A percentile compares a stretch with the other conserved stretches of the same genome.
These are phyloP conservation scores for Phallus indusiatus DNA, from an alignment of 768 basidiomycete genomes.

Conservation along the genomic window DNA sequence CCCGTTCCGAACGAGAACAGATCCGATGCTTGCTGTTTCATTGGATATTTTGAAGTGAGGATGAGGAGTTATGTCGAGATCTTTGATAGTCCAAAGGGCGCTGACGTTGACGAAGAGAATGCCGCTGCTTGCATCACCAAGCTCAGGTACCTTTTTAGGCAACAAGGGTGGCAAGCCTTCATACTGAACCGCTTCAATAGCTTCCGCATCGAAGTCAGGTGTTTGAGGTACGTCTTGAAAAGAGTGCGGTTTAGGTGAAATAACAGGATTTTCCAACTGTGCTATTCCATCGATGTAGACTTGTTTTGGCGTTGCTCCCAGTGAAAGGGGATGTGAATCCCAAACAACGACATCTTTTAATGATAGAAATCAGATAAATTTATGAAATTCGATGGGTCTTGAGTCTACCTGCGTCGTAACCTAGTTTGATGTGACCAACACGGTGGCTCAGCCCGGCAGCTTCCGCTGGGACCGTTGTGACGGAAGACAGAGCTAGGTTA, in stretches of 20 bases:
- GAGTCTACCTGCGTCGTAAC: conserved; percentile 52
- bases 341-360: conserved; percentile 57
- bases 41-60: not conserved
- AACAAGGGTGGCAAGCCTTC: conserved; percentile 64
- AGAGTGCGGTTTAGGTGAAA: conserved; percentile 32
- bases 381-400: not conserved
- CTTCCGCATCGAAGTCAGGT: conserved; percentile 56
- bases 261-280: conserved; percentile 42
- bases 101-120: conserved; percentile 44
- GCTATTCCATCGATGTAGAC: conserved; percentile 80
- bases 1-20: not conserved
- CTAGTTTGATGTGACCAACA: conserved; percentile 65
- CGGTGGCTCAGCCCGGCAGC: conserved; percentile 72
- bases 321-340: conserved; percentile 67
- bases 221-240: conserved; percentile 45
- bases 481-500: conserved; percentile 60
- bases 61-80: conserved; percentile 15
- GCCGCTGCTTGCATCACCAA: conserved; percentile 13
- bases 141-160: conserved; percentile 20
- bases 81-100: conserved; percentile 23
- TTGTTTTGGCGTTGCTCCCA: conserved; percentile 74
- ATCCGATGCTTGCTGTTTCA: not conserved
- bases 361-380: not conserved
- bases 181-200: conserved; percentile 43
- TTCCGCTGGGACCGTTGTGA: conserved; percentile 65